Base-by-base conservation (phyloP, 495 filamentous ascomycete species). In the Hypoxylon intermedium region DNA sequence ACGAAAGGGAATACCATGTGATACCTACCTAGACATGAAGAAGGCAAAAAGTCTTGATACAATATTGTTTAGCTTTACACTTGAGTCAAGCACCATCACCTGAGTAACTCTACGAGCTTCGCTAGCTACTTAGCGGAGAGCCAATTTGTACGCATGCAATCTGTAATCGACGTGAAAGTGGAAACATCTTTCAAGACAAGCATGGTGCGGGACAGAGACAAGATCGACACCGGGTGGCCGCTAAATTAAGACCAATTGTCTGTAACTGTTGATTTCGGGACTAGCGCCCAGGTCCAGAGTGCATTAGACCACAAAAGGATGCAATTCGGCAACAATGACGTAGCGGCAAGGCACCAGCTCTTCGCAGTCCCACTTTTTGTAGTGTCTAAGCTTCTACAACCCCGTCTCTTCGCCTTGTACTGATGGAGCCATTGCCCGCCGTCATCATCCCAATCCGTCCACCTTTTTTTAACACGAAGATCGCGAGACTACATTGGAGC, bases 261-360 rank as follows among this genome's bases (percentile, higher is more conserved):
- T 40, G 4, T 7, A 26, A 26, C 4, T 26, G 24, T 26, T 7
- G 7, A 7, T 38, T 36, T 63, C 57, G 12, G 48, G 47, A 44
- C 15, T 63, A 63, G 60, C 30, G 31, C 2, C 2, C 12, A 34
- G 31, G 31, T 34, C 12, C 12, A 11, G 31, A 12, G 31, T n/a
- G 31, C 31, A 34, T 34, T 34, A 34, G 31, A 12, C 31, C 9
- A 34, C 3, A 24, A 51, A 43, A 24, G 15, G 36, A 41, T 13
- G 24, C 56, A 38, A 60, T 52, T 60, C 16, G 57, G 45, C 21
- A 56, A 38, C 52, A 33, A 65, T 65, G 62, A 65, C 56, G 56
- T 60, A 65, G 50, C n/a, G 26, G 13, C 16, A 42, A 60, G 45
- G 56, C 40, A 55, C 63, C 63, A 63, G 40, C 53, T 34, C 31